phyloP scores from a whole-genome alignment of 2,329 filamentous ascomycete species.

The Madurella fahalii region DNA sequence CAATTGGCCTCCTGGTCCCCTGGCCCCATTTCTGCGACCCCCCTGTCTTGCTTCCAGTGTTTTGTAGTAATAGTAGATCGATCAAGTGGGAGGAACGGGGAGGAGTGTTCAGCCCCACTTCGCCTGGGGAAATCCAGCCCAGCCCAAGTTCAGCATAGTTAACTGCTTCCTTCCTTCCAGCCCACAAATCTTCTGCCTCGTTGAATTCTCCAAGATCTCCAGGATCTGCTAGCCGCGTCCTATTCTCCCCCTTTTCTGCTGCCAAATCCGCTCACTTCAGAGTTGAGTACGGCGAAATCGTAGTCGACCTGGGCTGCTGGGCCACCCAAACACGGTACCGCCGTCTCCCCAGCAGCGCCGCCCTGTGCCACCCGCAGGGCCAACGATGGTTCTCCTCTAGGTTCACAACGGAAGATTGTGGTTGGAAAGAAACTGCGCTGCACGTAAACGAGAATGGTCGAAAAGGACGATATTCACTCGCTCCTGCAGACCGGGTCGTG shows the following conservation, averaged over 20 bases:
- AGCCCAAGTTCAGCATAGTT: not conserved
- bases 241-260: too few relatives aligned
- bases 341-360: not conserved
- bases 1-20: conserved; percentile 1
- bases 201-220: not conserved
- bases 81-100: not conserved
- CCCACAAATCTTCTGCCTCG: not conserved
- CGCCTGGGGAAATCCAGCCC: not conserved
- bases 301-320: not conserved
- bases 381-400: not conserved
- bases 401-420: conserved; percentile 1
- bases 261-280: too few relatives aligned
- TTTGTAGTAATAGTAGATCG: too few relatives aligned
- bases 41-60: not conserved
- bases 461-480: conserved; percentile 42
- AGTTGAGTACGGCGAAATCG: too few relatives aligned
- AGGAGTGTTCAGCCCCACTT: not conserved
- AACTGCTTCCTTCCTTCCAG: not conserved
- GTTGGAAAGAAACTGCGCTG: not conserved
- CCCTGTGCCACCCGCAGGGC: conserved; percentile 7
- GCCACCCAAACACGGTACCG: not conserved
- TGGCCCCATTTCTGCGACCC: not conserved
- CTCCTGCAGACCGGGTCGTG: conserved; percentile 49
- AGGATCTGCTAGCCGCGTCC: too few relatives aligned
- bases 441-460: conserved; percentile 37